Evolutionary conservation across 495 filamentous ascomycete species (phyloP).

Genomic region (Apiosordaria backusii): DNA sequence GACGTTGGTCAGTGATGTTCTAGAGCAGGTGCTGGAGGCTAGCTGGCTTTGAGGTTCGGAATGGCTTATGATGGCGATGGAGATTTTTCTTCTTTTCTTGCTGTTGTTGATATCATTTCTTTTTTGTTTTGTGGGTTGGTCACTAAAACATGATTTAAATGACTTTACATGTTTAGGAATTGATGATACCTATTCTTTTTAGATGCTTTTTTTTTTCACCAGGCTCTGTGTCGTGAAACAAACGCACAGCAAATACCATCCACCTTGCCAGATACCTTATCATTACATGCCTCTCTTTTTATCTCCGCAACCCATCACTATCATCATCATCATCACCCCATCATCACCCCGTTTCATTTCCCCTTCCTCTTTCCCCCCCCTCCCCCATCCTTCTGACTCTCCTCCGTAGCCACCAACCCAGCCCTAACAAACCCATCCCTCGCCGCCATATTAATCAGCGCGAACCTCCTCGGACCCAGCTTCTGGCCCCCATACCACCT

Average conservation of each 20-base stretch:
- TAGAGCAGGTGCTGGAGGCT: conserved; percentile 1
- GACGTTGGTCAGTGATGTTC: not conserved
- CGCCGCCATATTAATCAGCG: conserved; percentile 80
- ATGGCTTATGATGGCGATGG: not conserved
- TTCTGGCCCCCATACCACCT: conserved; percentile 92
- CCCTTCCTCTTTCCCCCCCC: not conserved
- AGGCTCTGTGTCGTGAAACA: not conserved
- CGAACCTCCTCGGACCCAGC: conserved; percentile 83
- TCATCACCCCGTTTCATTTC: not conserved
- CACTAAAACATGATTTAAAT: not conserved
- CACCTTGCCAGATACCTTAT: too few species aligned
- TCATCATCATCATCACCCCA: too few species aligned
- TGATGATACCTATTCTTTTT: not conserved
- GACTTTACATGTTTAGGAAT: not conserved
- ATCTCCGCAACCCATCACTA: too few species aligned
- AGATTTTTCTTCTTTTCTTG: too few species aligned
- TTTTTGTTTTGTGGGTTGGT: not conserved
- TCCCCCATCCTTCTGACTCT: not conserved
- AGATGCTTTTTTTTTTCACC: not conserved
- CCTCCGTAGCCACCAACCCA: conserved; percentile 48
- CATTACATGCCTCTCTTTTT: too few species aligned
- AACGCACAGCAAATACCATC: too few species aligned
- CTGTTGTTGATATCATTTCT: not conserved
- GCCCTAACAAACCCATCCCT: conserved; percentile 80
- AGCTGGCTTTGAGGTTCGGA: not conserved